A percentile compares a stretch with the other conserved stretches of the same genome.
These are phyloP conservation scores for Trichoderma sp. DNA, from an alignment of 2,329 filamentous ascomycete genomes.

Conservation along the genomic window DNA sequence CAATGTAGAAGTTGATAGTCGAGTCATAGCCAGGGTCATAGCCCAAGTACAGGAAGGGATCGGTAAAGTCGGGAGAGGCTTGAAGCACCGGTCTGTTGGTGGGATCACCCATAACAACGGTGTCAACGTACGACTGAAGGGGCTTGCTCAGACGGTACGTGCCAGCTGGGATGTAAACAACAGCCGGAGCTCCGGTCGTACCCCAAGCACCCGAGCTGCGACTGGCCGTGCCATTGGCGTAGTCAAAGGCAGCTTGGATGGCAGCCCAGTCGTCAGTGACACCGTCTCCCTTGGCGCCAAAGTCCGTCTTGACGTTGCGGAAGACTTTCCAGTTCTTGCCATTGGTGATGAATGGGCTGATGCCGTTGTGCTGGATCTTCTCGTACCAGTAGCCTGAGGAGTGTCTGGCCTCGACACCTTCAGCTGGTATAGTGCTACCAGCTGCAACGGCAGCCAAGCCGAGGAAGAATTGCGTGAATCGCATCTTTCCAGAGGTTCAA, in stretches of 20 bases:
- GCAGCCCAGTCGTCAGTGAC: conserved; percentile 74
- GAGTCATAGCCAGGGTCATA: conserved; percentile 26
- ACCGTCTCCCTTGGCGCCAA: conserved; percentile 61
- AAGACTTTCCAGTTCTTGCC: conserved; percentile 51
- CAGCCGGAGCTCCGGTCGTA: conserved; percentile 23
- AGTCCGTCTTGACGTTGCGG: conserved; percentile 65
- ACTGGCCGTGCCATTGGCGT: conserved; percentile 16
- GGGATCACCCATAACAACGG: conserved; percentile 34
- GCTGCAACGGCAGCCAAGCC: conserved; percentile 13
- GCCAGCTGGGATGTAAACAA: conserved; percentile 33
- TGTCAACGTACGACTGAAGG: conserved; percentile 33
- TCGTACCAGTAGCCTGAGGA: conserved; percentile 23
- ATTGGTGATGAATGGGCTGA: conserved; percentile 22
- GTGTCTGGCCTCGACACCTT: neutral
- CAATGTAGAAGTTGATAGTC: conserved; percentile 37
- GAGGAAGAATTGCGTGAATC: conserved; percentile 2
- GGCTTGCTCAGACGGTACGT: conserved; percentile 32
- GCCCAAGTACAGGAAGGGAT: conserved; percentile 23
- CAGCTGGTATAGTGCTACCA: neutral
- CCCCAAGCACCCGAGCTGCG: conserved; percentile 21
- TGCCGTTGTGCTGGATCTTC: conserved; percentile 23
- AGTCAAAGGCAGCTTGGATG: conserved; percentile 45
- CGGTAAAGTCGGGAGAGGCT: conserved; percentile 22
- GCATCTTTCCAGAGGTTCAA: conserved; percentile 4
- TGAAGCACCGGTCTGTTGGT: conserved; percentile 30